Evolutionary conservation across 768 basidiomycete genomes (phyloP), one percentile per base, ranked within the genome.

Genomic region (Leucogyrophana mollusca): DNA sequence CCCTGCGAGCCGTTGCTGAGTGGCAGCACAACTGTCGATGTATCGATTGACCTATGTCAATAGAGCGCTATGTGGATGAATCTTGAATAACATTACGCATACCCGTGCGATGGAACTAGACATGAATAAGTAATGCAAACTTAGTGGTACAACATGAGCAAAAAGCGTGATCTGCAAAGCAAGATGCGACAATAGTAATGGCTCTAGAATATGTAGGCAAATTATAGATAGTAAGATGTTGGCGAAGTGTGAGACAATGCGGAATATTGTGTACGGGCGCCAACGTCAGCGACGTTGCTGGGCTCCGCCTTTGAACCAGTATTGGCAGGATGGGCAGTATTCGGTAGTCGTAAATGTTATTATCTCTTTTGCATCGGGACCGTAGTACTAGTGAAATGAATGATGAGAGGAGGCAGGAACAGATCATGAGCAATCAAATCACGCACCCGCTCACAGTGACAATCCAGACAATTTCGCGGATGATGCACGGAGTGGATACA

Each of bases 321-420:
- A 78, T 40, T 78, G 68, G 64, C 83, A 84, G 27, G 74, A 66
- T n/a, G 52, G 47, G 55, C 83, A 85, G 57, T 77, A 84, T 1
- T 78, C 78, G 45, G 66, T 59, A 2, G 76, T 81, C 38, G 66
- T 64, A 18, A 65, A 56, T 0, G 77, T 78, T 48, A 87, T 72
- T 3, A 70, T 80, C 62, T 91, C 86, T 44, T 73, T 75, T 34
- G 67, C 66, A 55, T 90, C 88, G 1, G 89, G 88, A 17, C 85
- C 86, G 54, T 75, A 73, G 59, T 83, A 87, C 88, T 88, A 56
- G 48, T 47, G 23, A 3, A 22, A 20, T 47, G 24, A 33, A 14
- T 3, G 36, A 24, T 54, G 21, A 57, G 53, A 18, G 20, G 36
- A 34, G 27, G 24, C 6, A 21, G 16, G 42, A 22, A 27, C 46